Percentiles rank a stretch among this genome's conserved stretches.
Evolutionary conservation across 352 stramenopile genomes (phyloP).

Genomic region (Phytopythium chamaehyphon): DNA sequence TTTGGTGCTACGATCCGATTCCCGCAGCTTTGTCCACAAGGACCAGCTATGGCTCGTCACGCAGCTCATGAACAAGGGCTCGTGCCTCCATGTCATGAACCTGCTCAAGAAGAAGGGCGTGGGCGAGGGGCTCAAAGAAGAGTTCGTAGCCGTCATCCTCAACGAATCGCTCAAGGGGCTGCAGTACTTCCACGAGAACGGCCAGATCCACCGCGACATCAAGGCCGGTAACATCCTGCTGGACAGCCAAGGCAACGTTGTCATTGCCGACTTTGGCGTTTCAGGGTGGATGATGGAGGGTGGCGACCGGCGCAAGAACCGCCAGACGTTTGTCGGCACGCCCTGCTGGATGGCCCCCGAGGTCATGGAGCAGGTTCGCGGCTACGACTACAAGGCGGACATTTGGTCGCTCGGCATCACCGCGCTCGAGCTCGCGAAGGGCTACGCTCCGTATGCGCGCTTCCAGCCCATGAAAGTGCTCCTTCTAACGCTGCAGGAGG

Average conservation of each 20-base stretch:
- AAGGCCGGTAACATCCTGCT: conserved; percentile 98
- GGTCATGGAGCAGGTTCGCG: conserved; percentile 90
- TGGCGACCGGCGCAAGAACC: conserved; percentile 91
- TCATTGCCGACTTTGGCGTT: conserved; percentile 99
- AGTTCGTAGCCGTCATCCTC: conserved; percentile 97
- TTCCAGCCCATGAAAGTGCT: conserved; percentile 99
- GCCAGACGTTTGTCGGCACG: conserved; percentile 98
- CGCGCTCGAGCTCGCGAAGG: conserved; percentile 97
- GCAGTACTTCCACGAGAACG: conserved; percentile 99
- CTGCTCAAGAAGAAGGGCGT: conserved; percentile 88
- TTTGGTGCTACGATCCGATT: not conserved
- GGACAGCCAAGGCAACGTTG: conserved; percentile 91
- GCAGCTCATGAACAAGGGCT: conserved; percentile 99
- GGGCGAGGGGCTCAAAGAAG: conserved; percentile 89
- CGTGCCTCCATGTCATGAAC: conserved; percentile 97
- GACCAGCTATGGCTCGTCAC: conserved; percentile 98
- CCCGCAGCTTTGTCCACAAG: conserved; percentile 93
- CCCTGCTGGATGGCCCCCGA: conserved; percentile 96
- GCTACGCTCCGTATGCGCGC: conserved; percentile 97
- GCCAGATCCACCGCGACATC: conserved; percentile 98
- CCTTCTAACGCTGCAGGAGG: conserved; percentile 95
- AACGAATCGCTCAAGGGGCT: conserved; percentile 96
- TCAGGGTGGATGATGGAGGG: conserved; percentile 97
- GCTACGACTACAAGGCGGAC: conserved; percentile 96
- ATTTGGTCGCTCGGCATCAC: conserved; percentile 99